Percentiles rank a stretch among this genome's conserved stretches.
Conservation (phyloP, 495 filamentous ascomycete genomes). For the Neurospora terricola region DNA sequence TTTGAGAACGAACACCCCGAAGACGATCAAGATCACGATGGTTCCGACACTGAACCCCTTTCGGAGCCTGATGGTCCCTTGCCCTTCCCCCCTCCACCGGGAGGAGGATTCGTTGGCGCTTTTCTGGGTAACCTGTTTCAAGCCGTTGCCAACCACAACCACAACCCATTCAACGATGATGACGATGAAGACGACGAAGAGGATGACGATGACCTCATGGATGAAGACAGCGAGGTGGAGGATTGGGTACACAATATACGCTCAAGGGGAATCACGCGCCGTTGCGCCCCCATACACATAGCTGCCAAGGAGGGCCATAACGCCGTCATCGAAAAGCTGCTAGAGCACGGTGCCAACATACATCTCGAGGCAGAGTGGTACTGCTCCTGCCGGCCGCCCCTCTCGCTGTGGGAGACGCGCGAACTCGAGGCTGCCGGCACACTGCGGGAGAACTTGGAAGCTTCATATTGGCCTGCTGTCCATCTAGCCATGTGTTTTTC, state of each 20-base stretch:
- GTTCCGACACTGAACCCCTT: neutral
- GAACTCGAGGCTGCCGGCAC: neutral
- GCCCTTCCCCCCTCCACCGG: neutral
- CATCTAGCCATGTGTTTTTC: constrained; percentile 9
- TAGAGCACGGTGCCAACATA: constrained; percentile 21
- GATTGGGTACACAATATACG: neutral
- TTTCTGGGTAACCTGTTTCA: neutral
- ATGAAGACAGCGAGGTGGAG: neutral
- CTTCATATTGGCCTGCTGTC: constrained; percentile 3
- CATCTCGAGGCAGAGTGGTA: neutral
- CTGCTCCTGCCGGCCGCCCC: neutral
- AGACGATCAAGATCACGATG: neutral
- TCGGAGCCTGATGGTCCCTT: neutral
- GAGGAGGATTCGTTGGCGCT: neutral
- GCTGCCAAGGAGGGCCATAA: constrained; percentile 15
- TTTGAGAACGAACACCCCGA: neutral
- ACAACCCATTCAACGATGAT: neutral
- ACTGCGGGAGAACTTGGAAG: neutral
- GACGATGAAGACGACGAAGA: neutral
- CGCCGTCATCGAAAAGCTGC: constrained; percentile 19
- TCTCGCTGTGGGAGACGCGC: neutral
- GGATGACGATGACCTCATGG: neutral
- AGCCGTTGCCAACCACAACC: neutral
- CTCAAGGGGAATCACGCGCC: neutral
- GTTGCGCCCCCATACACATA: neutral